Base-by-base conservation (phyloP, 2,329 filamentous ascomycete species). In the Fusarium domesticum region DNA sequence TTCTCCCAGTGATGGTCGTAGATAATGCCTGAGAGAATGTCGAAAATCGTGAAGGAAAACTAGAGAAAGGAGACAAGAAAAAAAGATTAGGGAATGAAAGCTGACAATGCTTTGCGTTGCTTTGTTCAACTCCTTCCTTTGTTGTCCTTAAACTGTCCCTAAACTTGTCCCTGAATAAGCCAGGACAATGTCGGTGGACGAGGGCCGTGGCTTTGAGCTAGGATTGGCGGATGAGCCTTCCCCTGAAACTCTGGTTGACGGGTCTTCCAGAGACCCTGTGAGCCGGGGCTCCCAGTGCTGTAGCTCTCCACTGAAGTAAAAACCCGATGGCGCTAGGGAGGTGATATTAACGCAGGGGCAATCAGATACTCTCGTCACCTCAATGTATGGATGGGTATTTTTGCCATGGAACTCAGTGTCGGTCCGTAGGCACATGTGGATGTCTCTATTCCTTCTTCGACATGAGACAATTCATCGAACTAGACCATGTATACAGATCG, bases 101-200 rank as follows among this genome's bases (percentile, higher is more conserved):
- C n/a, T 16, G 15, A 15, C n/a, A 18, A 18, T 18, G 3, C n/a
- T 33, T n/a, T 8, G 31, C n/a, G 31, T 33, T 33, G 11, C 31
- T 33, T 16, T 15, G 16, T 33, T 35, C 31, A 20, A 18, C 35
- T 36, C 25, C 23, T 30, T 43, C 33, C 30, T 18, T 35, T 20
- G 20, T 34, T 30, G 28, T 19, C 36, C 38, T 28, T 41, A 32
- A 28, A 28, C 48, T 48, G 50, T 49, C 44, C 23, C 14, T 49
- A 44, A 55, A 51, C 50, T 50, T 49, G 48, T 50, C 32, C 49
- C 54, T 47, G 46, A 45, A 55, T 55, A 54, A 58, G 56, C 46
- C 48, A 48, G 50, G 51, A 39, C 45, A 54, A 45, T 45, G 48
- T 55, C 39, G 42, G 34, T 33, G 30, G 34, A 43, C 39, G 38